Evolutionary conservation across 768 basidiomycete genomes (phyloP).

Genomic region (Leucocoprinus sp.): DNA sequence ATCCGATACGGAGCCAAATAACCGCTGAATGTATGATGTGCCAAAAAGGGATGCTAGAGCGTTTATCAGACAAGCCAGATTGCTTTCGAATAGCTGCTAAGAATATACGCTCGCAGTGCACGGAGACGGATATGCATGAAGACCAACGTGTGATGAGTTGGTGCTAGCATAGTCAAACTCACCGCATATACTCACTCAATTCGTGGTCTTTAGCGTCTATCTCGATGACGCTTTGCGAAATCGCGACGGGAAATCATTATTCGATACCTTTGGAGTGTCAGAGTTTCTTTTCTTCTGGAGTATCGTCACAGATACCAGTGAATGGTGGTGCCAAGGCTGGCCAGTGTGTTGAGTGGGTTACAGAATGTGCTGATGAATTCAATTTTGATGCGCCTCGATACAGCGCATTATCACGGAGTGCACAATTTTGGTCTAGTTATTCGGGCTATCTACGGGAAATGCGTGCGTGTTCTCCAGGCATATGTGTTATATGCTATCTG

Average conservation of each 20-base stretch:
- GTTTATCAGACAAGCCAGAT: slow-evolving; percentile 39
- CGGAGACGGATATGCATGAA: slow-evolving; percentile 49
- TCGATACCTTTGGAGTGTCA: slow-evolving; percentile 61
- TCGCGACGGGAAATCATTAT: slow-evolving; percentile 65
- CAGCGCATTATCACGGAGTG: slow-evolving; percentile 68
- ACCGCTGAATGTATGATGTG: neutral
- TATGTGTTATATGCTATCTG: slow-evolving; percentile 9
- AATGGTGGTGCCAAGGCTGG: slow-evolving; percentile 31
- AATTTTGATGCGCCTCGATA: neutral
- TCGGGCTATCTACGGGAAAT: slow-evolving; percentile 78
- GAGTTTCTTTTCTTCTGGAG: slow-evolving; percentile 21
- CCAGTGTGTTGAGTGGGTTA: slow-evolving; percentile 25
- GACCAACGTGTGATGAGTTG: slow-evolving; percentile 45
- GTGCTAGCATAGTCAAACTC: slow-evolving; percentile 20
- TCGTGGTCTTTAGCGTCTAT: slow-evolving; percentile 48
- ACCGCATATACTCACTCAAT: neutral
- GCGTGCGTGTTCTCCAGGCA: slow-evolving; percentile 37
- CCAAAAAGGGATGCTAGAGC: slow-evolving; percentile 27
- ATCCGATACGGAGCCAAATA: neutral
- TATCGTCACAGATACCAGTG: slow-evolving; percentile 15
- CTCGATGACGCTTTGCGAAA: slow-evolving; percentile 70
- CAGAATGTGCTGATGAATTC: neutral
- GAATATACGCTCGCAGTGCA: slow-evolving; percentile 39
- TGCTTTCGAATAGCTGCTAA: slow-evolving; percentile 50
- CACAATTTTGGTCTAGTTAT: slow-evolving; percentile 82